Percentiles rank a stretch among this genome's conserved stretches.
Evolutionary conservation across 2,329 filamentous ascomycete genomes (phyloP).

Genomic region (Monilinia vaccinii-corymbosi): DNA sequence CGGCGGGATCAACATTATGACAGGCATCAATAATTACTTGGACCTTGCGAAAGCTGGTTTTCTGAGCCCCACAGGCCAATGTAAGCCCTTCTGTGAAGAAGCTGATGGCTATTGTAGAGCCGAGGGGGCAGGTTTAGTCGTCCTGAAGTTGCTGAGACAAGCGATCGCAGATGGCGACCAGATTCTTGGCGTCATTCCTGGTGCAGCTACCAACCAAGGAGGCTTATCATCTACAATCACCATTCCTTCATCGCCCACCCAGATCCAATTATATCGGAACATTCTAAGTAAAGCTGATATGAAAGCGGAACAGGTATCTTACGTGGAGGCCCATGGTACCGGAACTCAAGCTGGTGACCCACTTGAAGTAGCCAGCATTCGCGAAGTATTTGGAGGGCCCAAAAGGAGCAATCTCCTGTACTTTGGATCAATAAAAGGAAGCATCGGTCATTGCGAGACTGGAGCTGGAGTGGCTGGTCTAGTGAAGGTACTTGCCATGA

Average conservation of each 20-base stretch:
- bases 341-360: constrained; percentile 19
- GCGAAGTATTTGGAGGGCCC: constrained; percentile 6
- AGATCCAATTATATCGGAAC: no score
- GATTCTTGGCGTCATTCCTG: constrained; percentile 46
- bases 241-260: constrained; percentile 2
- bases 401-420: background rate
- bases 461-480: constrained; percentile 30
- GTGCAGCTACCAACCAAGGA: constrained; percentile 37
- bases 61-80: background rate
- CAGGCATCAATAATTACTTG: background rate
- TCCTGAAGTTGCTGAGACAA: constrained; percentile 29
- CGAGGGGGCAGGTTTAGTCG: constrained; percentile 40
- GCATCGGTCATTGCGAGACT: constrained; percentile 29
- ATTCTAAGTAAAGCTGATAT: no score
- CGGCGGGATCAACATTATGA: background rate
- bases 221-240: constrained; percentile 10
- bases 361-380: constrained; percentile 13
- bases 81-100: constrained; percentile 34
- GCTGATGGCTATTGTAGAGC: constrained; percentile 47
- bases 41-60: background rate
- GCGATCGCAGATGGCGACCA: constrained; percentile 47
- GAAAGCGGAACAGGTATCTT: background rate
- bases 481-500: constrained; percentile 32
- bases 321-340: constrained; percentile 18
- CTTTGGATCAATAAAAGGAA: constrained; percentile 30